Conservation (phyloP, 1,284 basidiomycete species). For the Coniophora puteana region DNA sequence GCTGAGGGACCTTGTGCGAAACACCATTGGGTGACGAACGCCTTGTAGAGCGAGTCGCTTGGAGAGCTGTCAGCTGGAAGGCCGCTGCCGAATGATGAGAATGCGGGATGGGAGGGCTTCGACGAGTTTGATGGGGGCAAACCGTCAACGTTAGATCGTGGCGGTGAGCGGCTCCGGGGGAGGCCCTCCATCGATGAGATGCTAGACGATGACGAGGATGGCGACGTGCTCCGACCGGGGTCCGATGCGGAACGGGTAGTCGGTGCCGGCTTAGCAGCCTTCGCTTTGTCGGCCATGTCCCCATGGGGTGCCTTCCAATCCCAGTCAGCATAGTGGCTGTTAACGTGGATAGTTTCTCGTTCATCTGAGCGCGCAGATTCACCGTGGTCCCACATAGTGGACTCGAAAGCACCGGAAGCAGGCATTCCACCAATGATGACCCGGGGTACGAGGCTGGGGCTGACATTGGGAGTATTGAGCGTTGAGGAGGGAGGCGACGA, state of each 20-base stretch:
- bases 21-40: slow-evolving; percentile 67
- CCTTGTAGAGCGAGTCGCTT: slow-evolving; percentile 47
- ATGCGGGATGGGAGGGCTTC: not conserved
- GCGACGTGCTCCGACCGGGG: not conserved
- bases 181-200: too few species aligned
- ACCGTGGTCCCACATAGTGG: too few species aligned
- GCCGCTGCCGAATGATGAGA: not conserved
- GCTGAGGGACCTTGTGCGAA: slow-evolving; percentile 45
- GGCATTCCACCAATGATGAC: slow-evolving; percentile 23
- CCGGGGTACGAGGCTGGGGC: slow-evolving; percentile 19
- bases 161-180: too few species aligned
- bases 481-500: slow-evolving; percentile 24
- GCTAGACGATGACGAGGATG: slow-evolving; percentile 1
- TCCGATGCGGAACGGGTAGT: too few species aligned
- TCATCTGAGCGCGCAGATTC: too few species aligned
- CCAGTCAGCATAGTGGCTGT: slow-evolving; percentile 14
- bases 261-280: too few species aligned
- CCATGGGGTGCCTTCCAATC: slow-evolving; percentile 16
- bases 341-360: not conserved
- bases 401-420: slow-evolving; percentile 11
- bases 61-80: not conserved
- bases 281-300: not conserved
- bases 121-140: not conserved
- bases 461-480: slow-evolving; percentile 20
- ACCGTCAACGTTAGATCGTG: too few species aligned